Percentiles rank a stretch among this genome's conserved stretches.
Conservation (phyloP, 768 basidiomycete species). For the Podaxis sp. region DNA sequence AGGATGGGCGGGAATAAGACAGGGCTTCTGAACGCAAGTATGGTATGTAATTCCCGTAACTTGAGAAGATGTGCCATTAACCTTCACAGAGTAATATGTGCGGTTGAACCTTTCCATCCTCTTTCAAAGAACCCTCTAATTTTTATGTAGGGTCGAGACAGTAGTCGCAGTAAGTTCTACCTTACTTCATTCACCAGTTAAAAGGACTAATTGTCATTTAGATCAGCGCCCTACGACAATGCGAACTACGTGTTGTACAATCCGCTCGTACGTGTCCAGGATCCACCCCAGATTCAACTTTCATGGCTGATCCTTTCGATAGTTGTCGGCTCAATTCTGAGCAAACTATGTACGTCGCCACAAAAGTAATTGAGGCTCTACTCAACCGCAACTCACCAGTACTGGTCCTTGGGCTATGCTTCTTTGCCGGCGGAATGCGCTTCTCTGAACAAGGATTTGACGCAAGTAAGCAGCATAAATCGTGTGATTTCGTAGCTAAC, state of each 20-base stretch:
- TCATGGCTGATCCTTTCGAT: constrained; percentile 10
- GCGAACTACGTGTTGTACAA: constrained; percentile 80
- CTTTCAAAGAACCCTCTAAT: neutral
- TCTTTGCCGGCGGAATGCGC: constrained; percentile 76
- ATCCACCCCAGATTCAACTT: neutral
- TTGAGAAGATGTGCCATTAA: constrained; percentile 11
- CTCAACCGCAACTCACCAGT: constrained; percentile 40
- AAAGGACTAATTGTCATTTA: constrained; percentile 24
- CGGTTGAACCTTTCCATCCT: constrained; percentile 24
- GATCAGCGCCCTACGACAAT: constrained; percentile 82
- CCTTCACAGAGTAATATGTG: constrained; percentile 62
- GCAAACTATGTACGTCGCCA: constrained; percentile 57
- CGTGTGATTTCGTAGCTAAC: neutral
- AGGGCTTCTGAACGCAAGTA: constrained; percentile 77
- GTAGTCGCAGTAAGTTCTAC: constrained; percentile 65
- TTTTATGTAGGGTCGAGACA: constrained; percentile 47
- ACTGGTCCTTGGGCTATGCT: constrained; percentile 82
- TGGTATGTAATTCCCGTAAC: constrained; percentile 46
- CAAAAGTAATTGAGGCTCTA: neutral
- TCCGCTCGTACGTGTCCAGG: constrained; percentile 57
- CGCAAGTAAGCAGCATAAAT: constrained; percentile 44
- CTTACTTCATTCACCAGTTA: neutral
- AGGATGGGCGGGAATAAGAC: constrained; percentile 77
- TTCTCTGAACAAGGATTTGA: constrained; percentile 83
- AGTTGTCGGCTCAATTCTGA: constrained; percentile 85